phyloP scores from a whole-genome alignment of 176 grass and related monocot species.

The Carex cristatella region DNA sequence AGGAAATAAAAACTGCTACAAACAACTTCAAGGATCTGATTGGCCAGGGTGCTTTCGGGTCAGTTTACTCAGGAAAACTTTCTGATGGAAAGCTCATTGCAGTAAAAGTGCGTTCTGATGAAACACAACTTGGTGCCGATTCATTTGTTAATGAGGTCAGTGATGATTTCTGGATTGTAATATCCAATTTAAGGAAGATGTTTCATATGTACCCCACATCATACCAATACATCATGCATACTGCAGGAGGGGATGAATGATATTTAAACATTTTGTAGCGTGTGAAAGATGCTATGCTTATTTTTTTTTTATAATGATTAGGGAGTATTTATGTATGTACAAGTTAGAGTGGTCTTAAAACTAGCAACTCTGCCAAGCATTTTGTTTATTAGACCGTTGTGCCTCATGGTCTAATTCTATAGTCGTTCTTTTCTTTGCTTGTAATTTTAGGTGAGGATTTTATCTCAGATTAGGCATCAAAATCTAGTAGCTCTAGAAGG shows the following conservation, averaged over 20 bases:
- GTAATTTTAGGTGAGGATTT: conserved; percentile 28
- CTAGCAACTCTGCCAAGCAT: background rate
- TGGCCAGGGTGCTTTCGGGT: conserved; percentile 31
- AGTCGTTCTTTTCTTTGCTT: background rate
- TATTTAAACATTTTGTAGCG: background rate
- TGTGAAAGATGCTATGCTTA: background rate
- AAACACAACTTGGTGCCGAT: conserved; percentile 34
- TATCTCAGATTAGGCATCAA: conserved; percentile 37
- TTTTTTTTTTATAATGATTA: background rate
- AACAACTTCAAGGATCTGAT: conserved; percentile 40
- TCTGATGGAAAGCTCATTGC: conserved; percentile 33
- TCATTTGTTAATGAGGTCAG: conserved; percentile 37
- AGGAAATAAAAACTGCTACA: conserved; percentile 33
- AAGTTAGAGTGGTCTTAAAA: background rate
- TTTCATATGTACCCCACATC: background rate
- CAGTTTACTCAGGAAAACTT: conserved; percentile 32
- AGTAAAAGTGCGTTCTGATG: conserved; percentile 33
- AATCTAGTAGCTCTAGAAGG: conserved; percentile 39
- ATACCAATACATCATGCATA: background rate
- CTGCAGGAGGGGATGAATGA: background rate
- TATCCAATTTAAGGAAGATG: background rate
- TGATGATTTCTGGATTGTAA: conserved; percentile 8
- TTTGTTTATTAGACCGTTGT: background rate
- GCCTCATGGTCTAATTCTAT: background rate
- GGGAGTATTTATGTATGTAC: background rate